Evolutionary conservation across 2,329 filamentous ascomycete genomes (phyloP).

Genomic region (Penicillium sp.): DNA sequence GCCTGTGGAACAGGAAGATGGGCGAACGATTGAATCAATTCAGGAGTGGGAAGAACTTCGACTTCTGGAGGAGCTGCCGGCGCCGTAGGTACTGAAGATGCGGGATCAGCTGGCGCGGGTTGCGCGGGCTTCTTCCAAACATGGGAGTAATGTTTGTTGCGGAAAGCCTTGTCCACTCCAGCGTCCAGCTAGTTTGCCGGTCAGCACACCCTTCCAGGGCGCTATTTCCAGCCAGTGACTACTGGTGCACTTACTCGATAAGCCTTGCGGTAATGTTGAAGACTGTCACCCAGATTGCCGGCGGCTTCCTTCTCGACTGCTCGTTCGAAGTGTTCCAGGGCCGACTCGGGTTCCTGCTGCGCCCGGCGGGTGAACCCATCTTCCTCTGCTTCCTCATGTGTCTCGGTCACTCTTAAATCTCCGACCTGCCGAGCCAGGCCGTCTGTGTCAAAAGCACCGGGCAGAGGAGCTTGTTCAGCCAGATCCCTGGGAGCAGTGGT

Average conservation of each 20-base stretch:
- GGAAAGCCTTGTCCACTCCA: conserved; percentile 77
- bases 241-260: conserved; percentile 58
- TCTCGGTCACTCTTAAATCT: conserved; percentile 28
- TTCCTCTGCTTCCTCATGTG: conserved; percentile 35
- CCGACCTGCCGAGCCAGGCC: conserved; percentile 34
- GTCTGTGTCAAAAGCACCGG: conserved; percentile 20
- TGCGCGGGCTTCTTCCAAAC: conserved; percentile 46
- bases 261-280: conserved; percentile 81
- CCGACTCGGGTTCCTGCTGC: conserved; percentile 58
- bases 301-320: conserved; percentile 82
- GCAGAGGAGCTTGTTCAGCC: conserved; percentile 28
- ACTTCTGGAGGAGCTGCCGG: conserved; percentile 53
- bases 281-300: conserved; percentile 81
- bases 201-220: conserved; percentile 11
- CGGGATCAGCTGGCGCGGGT: conserved; percentile 43
- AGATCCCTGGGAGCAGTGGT: conserved; percentile 35
- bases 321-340: conserved; percentile 85
- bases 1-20: conserved; percentile 61
- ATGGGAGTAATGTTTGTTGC: conserved; percentile 81
- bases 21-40: conserved; percentile 73
- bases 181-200: conserved; percentile 61
- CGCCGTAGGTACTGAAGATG: conserved; percentile 46
- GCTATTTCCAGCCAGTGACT: not conserved
- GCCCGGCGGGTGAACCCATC: conserved; percentile 33
- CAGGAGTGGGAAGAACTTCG: conserved; percentile 48